Percentiles rank a stretch among this genome's conserved stretches.
Conservation (phyloP, 192 early-diverging fungal species). For the Entomortierella chlamydospora region DNA sequence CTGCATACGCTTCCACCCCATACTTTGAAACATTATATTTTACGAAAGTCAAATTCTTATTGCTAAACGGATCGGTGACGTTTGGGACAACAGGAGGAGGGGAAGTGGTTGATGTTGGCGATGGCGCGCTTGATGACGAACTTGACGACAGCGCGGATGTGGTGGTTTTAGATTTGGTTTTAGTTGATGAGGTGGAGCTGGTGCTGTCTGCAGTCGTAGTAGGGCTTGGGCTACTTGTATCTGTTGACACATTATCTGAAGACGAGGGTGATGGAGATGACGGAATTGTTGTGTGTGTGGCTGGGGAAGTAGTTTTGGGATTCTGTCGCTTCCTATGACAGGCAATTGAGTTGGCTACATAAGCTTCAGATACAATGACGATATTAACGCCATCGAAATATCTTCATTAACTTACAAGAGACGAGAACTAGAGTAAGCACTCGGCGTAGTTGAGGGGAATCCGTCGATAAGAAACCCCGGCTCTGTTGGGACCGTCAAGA, state of each 20-base stretch:
- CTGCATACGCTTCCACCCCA: conserved; percentile 46
- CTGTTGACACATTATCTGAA: not conserved
- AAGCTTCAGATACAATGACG: no score
- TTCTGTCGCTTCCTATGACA: conserved; percentile 1
- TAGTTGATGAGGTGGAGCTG: not conserved
- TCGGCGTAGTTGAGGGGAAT: not conserved
- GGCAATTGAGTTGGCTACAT: no score
- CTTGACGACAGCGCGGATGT: not conserved
- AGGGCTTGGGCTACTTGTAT: not conserved
- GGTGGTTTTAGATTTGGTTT: not conserved
- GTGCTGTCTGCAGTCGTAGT: not conserved
- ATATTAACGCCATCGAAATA: no score
- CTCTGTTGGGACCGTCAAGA: not conserved
- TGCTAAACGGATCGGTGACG: conserved; percentile 30
- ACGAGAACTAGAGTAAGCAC: no score
- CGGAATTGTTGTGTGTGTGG: not conserved
- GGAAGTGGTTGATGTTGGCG: not conserved
- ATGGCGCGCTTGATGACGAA: not conserved
- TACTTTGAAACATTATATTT: conserved; percentile 35
- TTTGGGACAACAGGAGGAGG: conserved; percentile 11
- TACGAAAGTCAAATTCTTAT: not conserved
- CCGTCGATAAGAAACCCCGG: not conserved
- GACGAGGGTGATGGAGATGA: not conserved
- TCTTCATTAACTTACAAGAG: no score
- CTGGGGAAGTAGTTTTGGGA: not conserved